Evolutionary conservation across 1,284 basidiomycete species (phyloP).

Genomic region (Trichosporon inkin): DNA sequence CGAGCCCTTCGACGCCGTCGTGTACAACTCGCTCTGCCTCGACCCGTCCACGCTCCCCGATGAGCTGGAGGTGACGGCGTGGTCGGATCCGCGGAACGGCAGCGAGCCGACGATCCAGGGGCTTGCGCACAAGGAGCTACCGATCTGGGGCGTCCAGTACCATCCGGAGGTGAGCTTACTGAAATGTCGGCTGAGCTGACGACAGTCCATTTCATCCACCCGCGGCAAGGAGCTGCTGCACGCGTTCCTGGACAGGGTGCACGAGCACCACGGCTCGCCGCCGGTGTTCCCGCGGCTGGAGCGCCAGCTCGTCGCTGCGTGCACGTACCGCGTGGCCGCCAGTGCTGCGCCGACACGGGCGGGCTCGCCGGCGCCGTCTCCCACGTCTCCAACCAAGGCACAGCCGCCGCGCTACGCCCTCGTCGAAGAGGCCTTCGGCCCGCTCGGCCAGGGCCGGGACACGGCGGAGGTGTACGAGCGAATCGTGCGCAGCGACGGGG

Average conservation of each 20-base stretch:
- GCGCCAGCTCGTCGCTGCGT: slow-evolving; percentile 32
- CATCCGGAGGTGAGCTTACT: slow-evolving; percentile 67
- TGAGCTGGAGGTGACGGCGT: slow-evolving; percentile 53
- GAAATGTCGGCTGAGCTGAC: not conserved
- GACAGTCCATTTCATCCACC: slow-evolving; percentile 52
- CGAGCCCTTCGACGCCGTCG: slow-evolving; percentile 63
- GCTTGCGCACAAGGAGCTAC: slow-evolving; percentile 59
- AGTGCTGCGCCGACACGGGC: slow-evolving; percentile 21
- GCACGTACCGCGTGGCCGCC: slow-evolving; percentile 39
- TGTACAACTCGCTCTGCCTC: slow-evolving; percentile 63
- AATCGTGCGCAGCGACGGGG: slow-evolving; percentile 36
- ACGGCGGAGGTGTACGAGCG: slow-evolving; percentile 50
- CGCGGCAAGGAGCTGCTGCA: slow-evolving; percentile 44
- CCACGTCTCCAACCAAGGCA: not conserved
- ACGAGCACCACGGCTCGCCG: slow-evolving; percentile 29
- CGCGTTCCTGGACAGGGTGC: slow-evolving; percentile 45
- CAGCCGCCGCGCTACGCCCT: slow-evolving; percentile 18
- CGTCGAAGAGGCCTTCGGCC: slow-evolving; percentile 28
- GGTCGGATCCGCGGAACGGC: slow-evolving; percentile 37
- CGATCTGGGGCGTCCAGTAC: slow-evolving; percentile 93
- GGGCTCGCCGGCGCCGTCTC: slow-evolving; percentile 11
- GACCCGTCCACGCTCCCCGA: slow-evolving; percentile 51
- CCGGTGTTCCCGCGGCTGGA: slow-evolving; percentile 35
- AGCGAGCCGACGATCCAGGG: slow-evolving; percentile 47
- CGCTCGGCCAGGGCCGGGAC: slow-evolving; percentile 21